Conservation (phyloP, 495 filamentous ascomycete genomes). For the Penicillium ochrochloron region DNA sequence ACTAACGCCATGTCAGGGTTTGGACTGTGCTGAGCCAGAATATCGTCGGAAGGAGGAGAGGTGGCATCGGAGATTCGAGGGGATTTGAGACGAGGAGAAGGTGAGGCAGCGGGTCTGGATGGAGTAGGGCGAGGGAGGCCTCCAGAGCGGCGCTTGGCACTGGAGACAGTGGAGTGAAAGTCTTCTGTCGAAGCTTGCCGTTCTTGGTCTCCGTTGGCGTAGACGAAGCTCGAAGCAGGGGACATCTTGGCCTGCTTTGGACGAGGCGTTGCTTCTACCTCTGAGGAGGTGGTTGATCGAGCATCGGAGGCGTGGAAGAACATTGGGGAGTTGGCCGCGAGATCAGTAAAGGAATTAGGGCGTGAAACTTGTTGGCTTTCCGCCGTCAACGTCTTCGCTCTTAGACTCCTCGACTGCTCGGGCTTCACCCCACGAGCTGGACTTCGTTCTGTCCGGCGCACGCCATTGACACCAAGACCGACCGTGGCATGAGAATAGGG, state of each 20-base stretch:
- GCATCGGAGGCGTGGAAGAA: conserved; percentile 80
- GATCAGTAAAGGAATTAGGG: conserved; percentile 40
- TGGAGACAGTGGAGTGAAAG: conserved; percentile 16
- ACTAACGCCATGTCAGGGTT: conserved; percentile 15
- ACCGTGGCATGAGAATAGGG: conserved; percentile 39
- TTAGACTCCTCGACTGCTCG: conserved; percentile 38
- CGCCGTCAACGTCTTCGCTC: conserved; percentile 43
- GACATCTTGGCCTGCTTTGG: conserved; percentile 36
- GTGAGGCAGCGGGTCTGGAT: conserved; percentile 34
- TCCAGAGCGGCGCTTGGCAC: conserved; percentile 42
- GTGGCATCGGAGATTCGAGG: conserved; percentile 39
- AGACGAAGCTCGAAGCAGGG: conserved; percentile 59
- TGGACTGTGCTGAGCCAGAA: conserved; percentile 8
- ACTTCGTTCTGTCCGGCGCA: conserved; percentile 44
- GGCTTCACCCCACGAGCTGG: conserved; percentile 42
- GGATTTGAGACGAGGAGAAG: conserved; percentile 50
- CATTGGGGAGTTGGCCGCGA: conserved; percentile 52
- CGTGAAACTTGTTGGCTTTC: conserved; percentile 37
- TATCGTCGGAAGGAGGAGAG: conserved; percentile 35
- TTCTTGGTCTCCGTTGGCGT: conserved; percentile 57
- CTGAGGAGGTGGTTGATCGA: conserved; percentile 45
- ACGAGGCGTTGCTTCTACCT: conserved; percentile 30
- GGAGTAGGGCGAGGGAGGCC: conserved; percentile 42
- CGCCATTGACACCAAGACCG: conserved; percentile 32
- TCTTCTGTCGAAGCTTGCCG: conserved; percentile 31